These are phyloP conservation scores for Penicillium sp. DNA, from an alignment of 2,329 filamentous ascomycete species.

Conservation along the genomic window DNA sequence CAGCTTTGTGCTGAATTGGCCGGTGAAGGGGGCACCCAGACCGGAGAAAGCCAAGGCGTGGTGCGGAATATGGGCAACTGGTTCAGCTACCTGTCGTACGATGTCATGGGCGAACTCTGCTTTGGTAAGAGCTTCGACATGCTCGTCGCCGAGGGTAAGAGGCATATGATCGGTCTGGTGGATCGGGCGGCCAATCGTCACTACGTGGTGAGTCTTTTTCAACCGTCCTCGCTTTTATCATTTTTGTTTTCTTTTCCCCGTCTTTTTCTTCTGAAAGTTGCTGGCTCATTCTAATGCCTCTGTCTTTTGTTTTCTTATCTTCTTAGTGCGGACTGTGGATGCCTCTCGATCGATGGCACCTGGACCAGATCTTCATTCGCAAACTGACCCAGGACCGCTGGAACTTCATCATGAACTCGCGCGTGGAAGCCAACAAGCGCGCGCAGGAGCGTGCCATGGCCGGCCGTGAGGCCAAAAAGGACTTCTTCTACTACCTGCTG, in stretches of 20 bases:
- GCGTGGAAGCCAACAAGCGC: conserved; percentile 59
- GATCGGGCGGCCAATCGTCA: conserved; percentile 63
- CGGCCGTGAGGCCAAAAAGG: conserved; percentile 60
- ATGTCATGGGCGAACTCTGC: conserved; percentile 48
- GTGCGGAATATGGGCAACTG: conserved; percentile 33
- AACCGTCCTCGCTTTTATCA: too few species aligned
- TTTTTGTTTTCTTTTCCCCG: background rate
- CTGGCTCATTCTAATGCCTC: background rate
- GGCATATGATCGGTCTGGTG: conserved; percentile 62
- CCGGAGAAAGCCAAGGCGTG: conserved; percentile 16
- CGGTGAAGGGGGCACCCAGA: conserved; percentile 13
- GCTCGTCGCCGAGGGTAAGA: conserved; percentile 42
- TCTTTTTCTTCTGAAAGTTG: background rate
- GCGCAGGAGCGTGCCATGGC: conserved; percentile 53
- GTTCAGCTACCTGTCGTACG: conserved; percentile 45
- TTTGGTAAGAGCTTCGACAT: conserved; percentile 50
- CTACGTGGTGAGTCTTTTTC: conserved; percentile 52
- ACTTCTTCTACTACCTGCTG: conserved; percentile 71
- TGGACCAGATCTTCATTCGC: conserved; percentile 64
- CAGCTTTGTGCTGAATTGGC: conserved; percentile 50
- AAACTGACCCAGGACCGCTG: conserved; percentile 61
- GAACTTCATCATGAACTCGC: conserved; percentile 66
- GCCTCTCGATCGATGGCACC: conserved; percentile 57
- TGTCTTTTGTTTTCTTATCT: background rate
- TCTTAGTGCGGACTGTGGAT: conserved; percentile 66